Evolutionary conservation across 441 rosid genomes (phyloP), one percentile per base, ranked within the genome.

Genomic region (Gossypium lobatum): DNA sequence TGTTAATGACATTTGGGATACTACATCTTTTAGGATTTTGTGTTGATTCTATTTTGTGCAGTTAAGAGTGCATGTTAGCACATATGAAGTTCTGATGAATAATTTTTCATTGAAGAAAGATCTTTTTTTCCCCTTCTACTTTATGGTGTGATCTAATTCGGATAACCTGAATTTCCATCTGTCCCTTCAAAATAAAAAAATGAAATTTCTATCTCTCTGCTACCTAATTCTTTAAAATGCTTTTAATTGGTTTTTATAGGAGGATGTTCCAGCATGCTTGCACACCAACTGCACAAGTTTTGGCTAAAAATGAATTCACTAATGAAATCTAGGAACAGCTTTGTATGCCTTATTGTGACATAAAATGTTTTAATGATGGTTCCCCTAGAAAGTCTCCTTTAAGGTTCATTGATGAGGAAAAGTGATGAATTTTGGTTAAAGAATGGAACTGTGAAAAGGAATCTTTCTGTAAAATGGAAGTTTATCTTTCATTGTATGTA

Each of bases 401-500:
- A n/a, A 53, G 31, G 31, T 57, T 57, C 3, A 11, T 34, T 55
- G 7, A 55, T 6, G 18, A 55, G 53, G 10, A 28, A 53, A 50
- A 73, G 37, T 59, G 9, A 67, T 73, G 80, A 63, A 45, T 66
- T 52, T 57, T 59, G 46, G 62, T 58, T 77, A 18, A 57, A 46
- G 68, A 58, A 50, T 68, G 11, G 62, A 68, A 57, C 45, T 5
- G 59, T 21, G 42, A 20, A 68, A 76, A 16, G 8, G 37, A 26
- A 64, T 37, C 34, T 66, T 74, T 84, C 72, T 59, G 78, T 73
- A 65, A 76, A 66, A 74, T 75, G 79, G 90, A 83, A 83, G 79
- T 82, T 88, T 87, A 87, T 81, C 80, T 46, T 76, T 62, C 61
- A 64, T 78, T 50, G 80, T 76, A 72, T 79, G 75, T 81, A 76